Conservation (phyloP, 352 stramenopile species). For the Globisporangium recalcitrans region DNA sequence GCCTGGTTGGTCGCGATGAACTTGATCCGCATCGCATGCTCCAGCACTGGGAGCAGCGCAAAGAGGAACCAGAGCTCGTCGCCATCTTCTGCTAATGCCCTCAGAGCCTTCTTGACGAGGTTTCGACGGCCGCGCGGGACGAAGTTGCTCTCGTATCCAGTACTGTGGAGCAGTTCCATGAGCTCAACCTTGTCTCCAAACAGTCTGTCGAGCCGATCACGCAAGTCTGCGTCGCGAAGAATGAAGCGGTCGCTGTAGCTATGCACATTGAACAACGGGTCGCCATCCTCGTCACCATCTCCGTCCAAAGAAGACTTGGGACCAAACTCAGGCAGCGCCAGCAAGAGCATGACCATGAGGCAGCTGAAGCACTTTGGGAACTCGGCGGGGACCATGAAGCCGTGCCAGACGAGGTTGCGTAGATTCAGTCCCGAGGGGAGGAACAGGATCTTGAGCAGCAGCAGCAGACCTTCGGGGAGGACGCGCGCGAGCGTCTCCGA, state of each 20-base stretch:
- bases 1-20: slow-evolving; percentile 47
- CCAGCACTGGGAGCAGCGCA: slow-evolving; percentile 53
- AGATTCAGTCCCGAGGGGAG: slow-evolving; percentile 58
- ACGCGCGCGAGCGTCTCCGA: slow-evolving; percentile 26
- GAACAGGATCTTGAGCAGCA: slow-evolving; percentile 48
- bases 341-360: slow-evolving; percentile 41
- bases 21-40: slow-evolving; percentile 52
- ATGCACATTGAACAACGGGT: slow-evolving; percentile 24
- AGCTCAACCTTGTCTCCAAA: not conserved
- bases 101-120: slow-evolving; percentile 33
- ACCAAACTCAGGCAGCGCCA: slow-evolving; percentile 22
- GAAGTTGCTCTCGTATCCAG: slow-evolving; percentile 17
- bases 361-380: slow-evolving; percentile 53
- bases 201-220: not conserved
- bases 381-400: slow-evolving; percentile 47
- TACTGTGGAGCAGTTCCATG: not conserved
- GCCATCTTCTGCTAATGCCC: slow-evolving; percentile 15
- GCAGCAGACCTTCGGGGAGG: slow-evolving; percentile 37
- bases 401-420: slow-evolving; percentile 69
- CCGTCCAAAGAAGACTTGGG: not conserved
- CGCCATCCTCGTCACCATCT: not conserved
- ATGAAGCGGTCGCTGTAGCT: slow-evolving; percentile 19
- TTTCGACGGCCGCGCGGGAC: slow-evolving; percentile 33
- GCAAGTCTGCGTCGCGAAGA: not conserved
- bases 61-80: slow-evolving; percentile 60